These are phyloP conservation scores for Schwanniomyces occidentalis DNA, from an alignment of 805 yeast species.

Conservation along the genomic window DNA sequence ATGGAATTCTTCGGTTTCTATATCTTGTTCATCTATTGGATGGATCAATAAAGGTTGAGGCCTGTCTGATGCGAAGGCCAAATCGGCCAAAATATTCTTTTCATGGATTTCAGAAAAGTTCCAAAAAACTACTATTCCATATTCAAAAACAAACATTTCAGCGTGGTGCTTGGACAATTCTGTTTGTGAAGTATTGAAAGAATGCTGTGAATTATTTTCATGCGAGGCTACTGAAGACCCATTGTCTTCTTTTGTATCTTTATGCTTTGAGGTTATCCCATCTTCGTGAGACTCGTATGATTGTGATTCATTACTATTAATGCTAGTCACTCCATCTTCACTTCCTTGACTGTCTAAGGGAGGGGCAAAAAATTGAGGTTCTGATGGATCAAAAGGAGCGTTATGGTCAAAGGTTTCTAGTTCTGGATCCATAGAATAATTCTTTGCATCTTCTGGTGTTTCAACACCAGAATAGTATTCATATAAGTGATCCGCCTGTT, in stretches of 20 bases:
- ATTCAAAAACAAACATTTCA: conserved; percentile 84
- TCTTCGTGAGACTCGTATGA: conserved; percentile 4
- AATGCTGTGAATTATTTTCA: conserved; percentile 12
- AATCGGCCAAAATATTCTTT: conserved; percentile 88
- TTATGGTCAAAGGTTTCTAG: conserved; percentile 41
- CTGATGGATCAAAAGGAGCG: conserved; percentile 83
- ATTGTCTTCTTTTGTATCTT: conserved; percentile 1
- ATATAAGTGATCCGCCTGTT: conserved; percentile 86
- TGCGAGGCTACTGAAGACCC: conserved; percentile 1
- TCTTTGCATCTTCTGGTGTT: conserved; percentile 56
- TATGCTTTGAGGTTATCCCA: conserved; percentile 2
- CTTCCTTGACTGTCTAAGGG: conserved; percentile 22
- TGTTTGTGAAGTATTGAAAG: too few species aligned
- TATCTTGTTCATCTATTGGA: conserved; percentile 83
- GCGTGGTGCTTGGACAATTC: conserved; percentile 66
- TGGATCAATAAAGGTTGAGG: conserved; percentile 56
- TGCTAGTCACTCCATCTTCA: conserved; percentile 11
- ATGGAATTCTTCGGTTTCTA: conserved; percentile 87
- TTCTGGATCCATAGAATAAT: conserved; percentile 47
- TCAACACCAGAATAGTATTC: conserved; percentile 86
- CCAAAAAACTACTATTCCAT: conserved; percentile 99
- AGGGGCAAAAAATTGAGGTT: conserved; percentile 84
- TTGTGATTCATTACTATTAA: conserved; percentile 4
- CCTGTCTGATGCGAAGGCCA: conserved; percentile 62
- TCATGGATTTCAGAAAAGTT: conserved; percentile 91